These are phyloP conservation scores for Cadophora sp. DNA, from an alignment of 2,329 filamentous ascomycete genomes.

Conservation along the genomic window DNA sequence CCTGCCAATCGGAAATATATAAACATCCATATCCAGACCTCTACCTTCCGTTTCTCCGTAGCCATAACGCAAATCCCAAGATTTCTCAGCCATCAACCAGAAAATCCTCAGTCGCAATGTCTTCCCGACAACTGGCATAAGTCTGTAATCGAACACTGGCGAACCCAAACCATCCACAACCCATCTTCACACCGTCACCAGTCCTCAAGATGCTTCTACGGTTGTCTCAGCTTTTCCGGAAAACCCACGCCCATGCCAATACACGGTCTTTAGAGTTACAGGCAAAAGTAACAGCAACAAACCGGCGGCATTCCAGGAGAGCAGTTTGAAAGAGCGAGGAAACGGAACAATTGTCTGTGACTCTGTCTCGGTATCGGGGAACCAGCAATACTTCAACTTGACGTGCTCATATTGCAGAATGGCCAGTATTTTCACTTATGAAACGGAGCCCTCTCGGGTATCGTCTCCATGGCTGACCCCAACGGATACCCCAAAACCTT, in stretches of 20 bases:
- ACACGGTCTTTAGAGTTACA: conserved; percentile 51
- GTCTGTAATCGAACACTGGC: conserved; percentile 8
- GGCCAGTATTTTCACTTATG: conserved; percentile 97
- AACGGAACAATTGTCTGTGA: not conserved
- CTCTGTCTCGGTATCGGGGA: too few species aligned
- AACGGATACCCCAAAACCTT: conserved; percentile 45
- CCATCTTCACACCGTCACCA: conserved; percentile 14
- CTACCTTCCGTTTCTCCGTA: too few species aligned
- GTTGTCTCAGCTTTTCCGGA: conserved; percentile 47
- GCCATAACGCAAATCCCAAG: too few species aligned
- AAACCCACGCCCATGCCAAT: conserved; percentile 58
- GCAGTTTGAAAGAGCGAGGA: not conserved
- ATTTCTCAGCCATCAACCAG: too few species aligned
- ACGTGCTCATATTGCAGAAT: conserved; percentile 53
- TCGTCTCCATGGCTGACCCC: conserved; percentile 87
- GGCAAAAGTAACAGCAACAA: conserved; percentile 30
- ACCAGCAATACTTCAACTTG: not conserved
- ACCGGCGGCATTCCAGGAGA: conserved; percentile 27
- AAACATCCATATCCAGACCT: too few species aligned
- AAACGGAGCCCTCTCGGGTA: conserved; percentile 85
- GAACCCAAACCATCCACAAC: not conserved
- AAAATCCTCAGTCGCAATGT: conserved; percentile 15
- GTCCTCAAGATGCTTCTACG: conserved; percentile 56
- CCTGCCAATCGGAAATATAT: not conserved
- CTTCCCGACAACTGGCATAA: conserved; percentile 21